phyloP scores from a whole-genome alignment of 176 grass and related monocot genomes.

The Aegilops tauschii region DNA sequence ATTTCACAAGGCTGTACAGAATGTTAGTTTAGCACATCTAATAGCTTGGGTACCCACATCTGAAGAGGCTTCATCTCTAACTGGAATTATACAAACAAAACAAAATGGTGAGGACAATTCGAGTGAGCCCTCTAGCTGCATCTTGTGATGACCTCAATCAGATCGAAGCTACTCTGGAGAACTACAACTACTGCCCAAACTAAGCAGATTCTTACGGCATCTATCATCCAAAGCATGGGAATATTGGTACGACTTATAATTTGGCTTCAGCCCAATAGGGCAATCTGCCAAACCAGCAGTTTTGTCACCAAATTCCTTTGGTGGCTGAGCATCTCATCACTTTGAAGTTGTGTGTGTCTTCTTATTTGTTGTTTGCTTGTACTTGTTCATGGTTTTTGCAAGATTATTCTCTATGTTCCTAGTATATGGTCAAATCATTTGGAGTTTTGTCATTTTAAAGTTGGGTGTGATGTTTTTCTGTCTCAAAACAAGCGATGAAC shows the following conservation, averaged over 20 bases:
- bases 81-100: background rate
- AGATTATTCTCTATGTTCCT: no score
- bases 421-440: no score
- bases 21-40: background rate
- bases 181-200: background rate
- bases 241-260: background rate
- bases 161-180: background rate
- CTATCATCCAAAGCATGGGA: background rate
- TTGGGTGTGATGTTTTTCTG: no score
- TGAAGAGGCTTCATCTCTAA: background rate
- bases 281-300: background rate
- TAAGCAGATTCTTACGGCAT: background rate
- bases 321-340: no score
- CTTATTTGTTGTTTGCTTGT: no score
- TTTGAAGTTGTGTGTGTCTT: no score
- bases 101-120: background rate
- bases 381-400: no score
- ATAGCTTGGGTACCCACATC: background rate
- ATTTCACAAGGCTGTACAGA: background rate
- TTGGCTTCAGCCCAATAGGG: background rate
- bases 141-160: background rate
- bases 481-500: no score
- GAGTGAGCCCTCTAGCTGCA: background rate
- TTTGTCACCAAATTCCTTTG: background rate
- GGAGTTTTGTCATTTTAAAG: no score